Evolutionary conservation across 208 protist species (phyloP), one percentile per base, ranked within the genome.

Genomic region (Strigomonas galati): DNA sequence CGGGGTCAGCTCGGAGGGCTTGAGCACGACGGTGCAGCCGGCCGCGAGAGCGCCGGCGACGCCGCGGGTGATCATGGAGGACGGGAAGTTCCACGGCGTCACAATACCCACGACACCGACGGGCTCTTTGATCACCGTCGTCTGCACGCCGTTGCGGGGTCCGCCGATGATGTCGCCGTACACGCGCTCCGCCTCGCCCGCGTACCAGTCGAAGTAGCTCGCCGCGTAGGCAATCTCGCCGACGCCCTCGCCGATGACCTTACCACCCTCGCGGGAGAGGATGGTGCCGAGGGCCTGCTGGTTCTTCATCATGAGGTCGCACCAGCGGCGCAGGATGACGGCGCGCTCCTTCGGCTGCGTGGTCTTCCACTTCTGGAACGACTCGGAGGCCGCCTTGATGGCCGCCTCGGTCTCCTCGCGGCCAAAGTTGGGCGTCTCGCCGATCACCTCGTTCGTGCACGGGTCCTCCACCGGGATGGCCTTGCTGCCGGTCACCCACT

Each of bases 31-130:
- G 2, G 87, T 83, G 79, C 89, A 96, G 15, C 94, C 94, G 4
- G 92, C 92, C 21, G 93, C 93, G 28, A 97, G 78, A n/a, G 94
- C 94, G 3, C 79, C 89, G 31, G 81, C 84, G 10, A 87, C 82
- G 9, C 87, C 79, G 12, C 84, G 85, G 10, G 80, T 84, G 49
- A 93, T 85, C 82, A 96, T 94, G 37, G 85, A 74, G 14, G 92
- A 79, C 2, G 94, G 94, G 56, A 95, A 97, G 79, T 98, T 98
- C 89, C 89, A 98, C 44, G 95, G 93, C n/a, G 89, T 97, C 40
- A 97, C 82, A 32, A 94, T 72, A 19, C 76, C 87, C 0, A 96
- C 87, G 24, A 96, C 82, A 5, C 95, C 93, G 21, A 97, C 65
- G 2, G 91, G 91, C 70, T 92, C 83, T 35, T 87, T 86, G 28